A percentile compares a stretch with the other conserved stretches of the same genome.
Evolutionary conservation across 106 monocot genomes (phyloP).

Genomic region (Phalaenopsis equestris): DNA sequence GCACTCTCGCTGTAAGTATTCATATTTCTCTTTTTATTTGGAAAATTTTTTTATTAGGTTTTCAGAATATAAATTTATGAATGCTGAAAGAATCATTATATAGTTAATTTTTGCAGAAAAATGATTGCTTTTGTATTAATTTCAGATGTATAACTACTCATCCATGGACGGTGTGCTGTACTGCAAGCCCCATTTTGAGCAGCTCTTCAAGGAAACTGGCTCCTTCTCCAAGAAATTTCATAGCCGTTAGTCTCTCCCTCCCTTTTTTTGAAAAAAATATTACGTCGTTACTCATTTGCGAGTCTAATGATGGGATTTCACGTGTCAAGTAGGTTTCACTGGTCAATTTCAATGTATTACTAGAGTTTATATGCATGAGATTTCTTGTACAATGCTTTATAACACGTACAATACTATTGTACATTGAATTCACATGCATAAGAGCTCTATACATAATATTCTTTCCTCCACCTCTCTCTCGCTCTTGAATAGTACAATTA

Average conservation of each 20-base stretch:
- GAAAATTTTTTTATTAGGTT: background rate
- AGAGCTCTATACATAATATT: too few species aligned
- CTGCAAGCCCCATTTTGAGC: conserved; percentile 83
- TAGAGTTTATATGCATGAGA: too few species aligned
- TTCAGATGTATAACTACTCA: conserved; percentile 67
- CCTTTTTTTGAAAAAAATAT: background rate
- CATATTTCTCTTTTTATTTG: background rate
- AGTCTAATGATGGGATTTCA: too few species aligned
- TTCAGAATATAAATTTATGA: too few species aligned
- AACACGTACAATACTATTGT: too few species aligned
- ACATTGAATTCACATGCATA: too few species aligned
- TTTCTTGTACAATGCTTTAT: too few species aligned
- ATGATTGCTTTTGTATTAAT: background rate
- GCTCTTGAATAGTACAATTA: background rate
- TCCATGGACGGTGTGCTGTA: conserved; percentile 83
- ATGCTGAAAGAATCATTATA: too few species aligned
- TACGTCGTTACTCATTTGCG: too few species aligned
- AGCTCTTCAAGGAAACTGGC: conserved; percentile 81
- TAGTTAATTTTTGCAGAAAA: background rate
- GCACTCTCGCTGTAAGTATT: conserved; percentile 29
- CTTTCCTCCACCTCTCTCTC: too few species aligned
- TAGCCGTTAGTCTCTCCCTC: conserved; percentile 19
- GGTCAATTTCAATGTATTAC: too few species aligned
- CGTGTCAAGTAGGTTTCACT: too few species aligned
- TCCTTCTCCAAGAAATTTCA: conserved; percentile 68